Conservation (phyloP, 257 asterid species). For the Fraxinus americana region DNA sequence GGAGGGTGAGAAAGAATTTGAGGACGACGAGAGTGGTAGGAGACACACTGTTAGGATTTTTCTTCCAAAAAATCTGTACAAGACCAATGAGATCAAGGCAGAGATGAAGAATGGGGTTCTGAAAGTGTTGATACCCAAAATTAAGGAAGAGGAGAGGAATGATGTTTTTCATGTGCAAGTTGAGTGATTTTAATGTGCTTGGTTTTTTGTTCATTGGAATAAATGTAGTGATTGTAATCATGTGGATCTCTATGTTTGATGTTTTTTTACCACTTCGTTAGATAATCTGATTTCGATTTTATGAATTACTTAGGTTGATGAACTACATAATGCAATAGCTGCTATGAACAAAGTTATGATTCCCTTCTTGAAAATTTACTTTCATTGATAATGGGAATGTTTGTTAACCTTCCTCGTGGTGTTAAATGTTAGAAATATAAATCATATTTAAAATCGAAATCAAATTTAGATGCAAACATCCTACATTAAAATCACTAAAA, state of each 20-base stretch:
- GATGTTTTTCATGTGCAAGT: conserved; percentile 4
- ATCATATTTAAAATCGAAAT: too few relatives aligned
- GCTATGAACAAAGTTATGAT: too few relatives aligned
- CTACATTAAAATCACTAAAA: too few relatives aligned
- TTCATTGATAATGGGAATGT: too few relatives aligned
- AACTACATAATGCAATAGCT: too few relatives aligned
- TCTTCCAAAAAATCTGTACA: background rate
- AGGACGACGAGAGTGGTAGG: conserved; percentile 10
- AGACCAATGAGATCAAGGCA: conserved; percentile 9
- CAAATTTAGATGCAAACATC: too few relatives aligned
- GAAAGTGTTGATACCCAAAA: background rate
- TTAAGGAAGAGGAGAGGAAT: conserved; percentile 16
- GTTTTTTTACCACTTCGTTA: too few relatives aligned
- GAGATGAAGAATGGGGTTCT: conserved; percentile 18
- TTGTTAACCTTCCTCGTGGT: too few relatives aligned
- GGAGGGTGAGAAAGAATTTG: background rate
- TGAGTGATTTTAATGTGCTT: background rate
- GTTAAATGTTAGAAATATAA: too few relatives aligned
- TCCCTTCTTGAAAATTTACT: too few relatives aligned
- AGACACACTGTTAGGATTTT: background rate
- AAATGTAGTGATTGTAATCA: background rate
- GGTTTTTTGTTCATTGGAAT: background rate
- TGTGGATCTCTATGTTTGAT: background rate
- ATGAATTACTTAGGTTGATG: too few relatives aligned
- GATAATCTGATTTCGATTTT: too few relatives aligned